Evolutionary conservation across 176 grass and related monocot species (phyloP).

Genomic region (Carex cristatella): DNA sequence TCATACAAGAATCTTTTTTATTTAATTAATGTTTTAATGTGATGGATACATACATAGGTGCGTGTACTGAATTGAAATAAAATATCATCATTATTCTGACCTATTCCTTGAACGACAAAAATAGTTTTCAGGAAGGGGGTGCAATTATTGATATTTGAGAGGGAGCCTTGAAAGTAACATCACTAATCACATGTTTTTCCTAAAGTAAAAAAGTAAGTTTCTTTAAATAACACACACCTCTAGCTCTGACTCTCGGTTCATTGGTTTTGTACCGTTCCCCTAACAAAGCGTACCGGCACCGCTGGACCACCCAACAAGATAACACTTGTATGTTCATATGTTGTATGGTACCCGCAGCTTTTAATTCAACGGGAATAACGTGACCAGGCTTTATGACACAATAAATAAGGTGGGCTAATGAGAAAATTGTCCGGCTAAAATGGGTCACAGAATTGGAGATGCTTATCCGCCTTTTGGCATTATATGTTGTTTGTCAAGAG

Average conservation of each 20-base stretch:
- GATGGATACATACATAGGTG: background rate
- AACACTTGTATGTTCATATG: slow-evolving; percentile 10
- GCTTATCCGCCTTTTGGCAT: slow-evolving; percentile 12
- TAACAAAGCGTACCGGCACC: slow-evolving; percentile 1
- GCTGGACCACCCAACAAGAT: slow-evolving; percentile 16
- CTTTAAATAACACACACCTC: background rate
- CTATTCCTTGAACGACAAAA: background rate
- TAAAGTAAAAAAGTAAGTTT: slow-evolving; percentile 5
- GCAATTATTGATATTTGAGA: background rate
- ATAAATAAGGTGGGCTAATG: slow-evolving; percentile 2
- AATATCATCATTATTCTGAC: background rate
- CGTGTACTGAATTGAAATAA: background rate
- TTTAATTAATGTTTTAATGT: slow-evolving; percentile 1
- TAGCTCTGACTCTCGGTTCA: background rate
- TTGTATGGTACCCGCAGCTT: background rate
- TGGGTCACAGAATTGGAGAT: slow-evolving; percentile 1
- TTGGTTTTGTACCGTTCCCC: background rate
- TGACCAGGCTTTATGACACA: slow-evolving; percentile 9
- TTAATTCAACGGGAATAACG: slow-evolving; percentile 15
- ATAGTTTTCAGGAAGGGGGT: background rate
- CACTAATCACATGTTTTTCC: slow-evolving; percentile 18
- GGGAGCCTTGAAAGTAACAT: background rate
- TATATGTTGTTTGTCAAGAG: background rate
- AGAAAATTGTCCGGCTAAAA: background rate
- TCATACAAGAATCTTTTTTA: background rate